Evolutionary conservation across 768 basidiomycete species (phyloP).

Genomic region (Boletus insuetus): DNA sequence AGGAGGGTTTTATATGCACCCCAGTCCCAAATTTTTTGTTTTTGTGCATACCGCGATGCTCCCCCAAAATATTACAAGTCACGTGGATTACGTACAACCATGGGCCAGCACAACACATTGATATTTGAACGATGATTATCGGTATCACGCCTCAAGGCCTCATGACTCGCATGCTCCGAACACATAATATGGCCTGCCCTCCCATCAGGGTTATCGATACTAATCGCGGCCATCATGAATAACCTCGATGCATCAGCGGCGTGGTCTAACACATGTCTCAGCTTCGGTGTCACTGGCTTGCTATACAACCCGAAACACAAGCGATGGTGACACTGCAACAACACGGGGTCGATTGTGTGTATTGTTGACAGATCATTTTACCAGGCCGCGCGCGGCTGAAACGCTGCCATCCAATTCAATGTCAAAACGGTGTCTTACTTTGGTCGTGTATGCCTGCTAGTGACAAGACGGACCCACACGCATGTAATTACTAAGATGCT

Average conservation of each 20-base stretch:
- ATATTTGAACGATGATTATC: too few relatives aligned
- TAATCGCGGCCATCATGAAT: constrained; percentile 23
- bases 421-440: too few relatives aligned
- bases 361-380: too few relatives aligned
- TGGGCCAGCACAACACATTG: not conserved
- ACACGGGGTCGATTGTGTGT: too few relatives aligned
- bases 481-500: too few relatives aligned
- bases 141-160: not conserved
- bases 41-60: constrained; percentile 20
- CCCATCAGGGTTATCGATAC: constrained; percentile 23
- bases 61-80: constrained; percentile 26
- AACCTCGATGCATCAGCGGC: constrained; percentile 12
- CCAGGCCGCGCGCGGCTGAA: too few relatives aligned
- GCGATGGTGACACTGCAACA: not conserved
- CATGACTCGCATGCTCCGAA: constrained; percentile 11
- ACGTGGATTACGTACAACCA: constrained; percentile 26
- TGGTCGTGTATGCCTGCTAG: too few relatives aligned
- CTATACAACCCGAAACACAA: not conserved
- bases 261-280: constrained; percentile 17
- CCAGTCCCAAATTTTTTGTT: constrained; percentile 33
- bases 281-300: not conserved
- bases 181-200: constrained; percentile 5
- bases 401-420: too few relatives aligned
- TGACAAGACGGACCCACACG: too few relatives aligned
- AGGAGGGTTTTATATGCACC: constrained; percentile 23